phyloP scores from a whole-genome alignment of 768 basidiomycete genomes.

The Brasilioporus rufonigricans region DNA sequence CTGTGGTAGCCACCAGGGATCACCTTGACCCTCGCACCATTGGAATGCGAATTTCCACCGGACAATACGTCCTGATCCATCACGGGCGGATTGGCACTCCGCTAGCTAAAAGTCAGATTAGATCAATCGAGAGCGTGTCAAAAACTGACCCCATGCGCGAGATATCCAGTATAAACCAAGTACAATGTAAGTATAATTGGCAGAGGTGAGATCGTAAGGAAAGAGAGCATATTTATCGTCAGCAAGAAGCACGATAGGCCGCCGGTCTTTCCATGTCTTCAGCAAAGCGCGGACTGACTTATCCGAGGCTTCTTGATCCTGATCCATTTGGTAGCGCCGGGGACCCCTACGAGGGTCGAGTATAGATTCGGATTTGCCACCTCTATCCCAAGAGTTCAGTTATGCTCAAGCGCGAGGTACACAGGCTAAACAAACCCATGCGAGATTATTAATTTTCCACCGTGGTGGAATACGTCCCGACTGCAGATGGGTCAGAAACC shows the following conservation, averaged over 20 bases:
- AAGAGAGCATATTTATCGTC: slow-evolving; percentile 75
- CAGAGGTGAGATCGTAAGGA: slow-evolving; percentile 60
- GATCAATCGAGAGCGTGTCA: not conserved
- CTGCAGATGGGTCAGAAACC: slow-evolving; percentile 36
- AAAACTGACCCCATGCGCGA: slow-evolving; percentile 46
- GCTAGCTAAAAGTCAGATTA: slow-evolving; percentile 36
- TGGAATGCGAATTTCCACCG: slow-evolving; percentile 83
- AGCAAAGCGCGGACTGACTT: slow-evolving; percentile 70
- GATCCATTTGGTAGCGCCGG: slow-evolving; percentile 41
- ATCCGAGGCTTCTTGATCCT: slow-evolving; percentile 67
- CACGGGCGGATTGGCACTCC: slow-evolving; percentile 56
- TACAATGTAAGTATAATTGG: slow-evolving; percentile 50
- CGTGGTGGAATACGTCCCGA: slow-evolving; percentile 64
- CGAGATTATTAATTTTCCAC: slow-evolving; percentile 73
- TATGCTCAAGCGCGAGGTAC: not conserved
- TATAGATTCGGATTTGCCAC: slow-evolving; percentile 65
- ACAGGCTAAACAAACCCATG: slow-evolving; percentile 59
- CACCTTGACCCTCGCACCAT: slow-evolving; percentile 73
- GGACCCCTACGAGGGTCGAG: slow-evolving; percentile 42
- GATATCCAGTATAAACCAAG: slow-evolving; percentile 65
- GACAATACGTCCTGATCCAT: slow-evolving; percentile 52
- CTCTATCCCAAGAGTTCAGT: slow-evolving; percentile 38
- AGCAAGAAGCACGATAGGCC: slow-evolving; percentile 67
- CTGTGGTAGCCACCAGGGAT: slow-evolving; percentile 47
- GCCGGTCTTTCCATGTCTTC: slow-evolving; percentile 48